Percentiles rank a stretch among this genome's conserved stretches.
Evolutionary conservation across 2,329 filamentous ascomycete species (phyloP).

Genomic region (Fusarium marasasianum): DNA sequence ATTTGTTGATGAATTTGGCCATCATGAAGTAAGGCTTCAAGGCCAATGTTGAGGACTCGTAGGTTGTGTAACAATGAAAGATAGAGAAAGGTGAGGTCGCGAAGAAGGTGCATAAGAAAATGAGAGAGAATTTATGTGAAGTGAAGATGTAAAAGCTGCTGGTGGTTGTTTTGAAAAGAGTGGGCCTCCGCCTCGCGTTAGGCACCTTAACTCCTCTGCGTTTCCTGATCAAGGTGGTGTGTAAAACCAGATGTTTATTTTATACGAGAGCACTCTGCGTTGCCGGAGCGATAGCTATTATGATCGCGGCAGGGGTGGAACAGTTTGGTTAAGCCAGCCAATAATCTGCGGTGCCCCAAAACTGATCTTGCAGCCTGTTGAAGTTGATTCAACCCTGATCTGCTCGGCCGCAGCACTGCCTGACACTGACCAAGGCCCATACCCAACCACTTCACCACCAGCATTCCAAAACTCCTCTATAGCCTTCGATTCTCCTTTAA

Average conservation of each 20-base stretch:
- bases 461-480: not conserved
- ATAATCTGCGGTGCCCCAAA: not conserved
- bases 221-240: too few species aligned
- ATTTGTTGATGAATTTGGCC: too few species aligned
- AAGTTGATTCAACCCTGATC: not conserved
- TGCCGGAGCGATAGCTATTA: too few species aligned
- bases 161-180: too few species aligned
- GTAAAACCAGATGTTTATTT: not conserved
- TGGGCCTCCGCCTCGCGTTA: too few species aligned
- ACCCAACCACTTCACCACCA: not conserved
- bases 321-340: not conserved
- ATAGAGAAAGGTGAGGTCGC: fast-evolving
- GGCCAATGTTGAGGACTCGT: fast-evolving
- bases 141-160: too few species aligned
- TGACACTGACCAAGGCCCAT: not conserved
- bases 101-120: too few species aligned
- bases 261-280: too few species aligned
- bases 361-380: not conserved
- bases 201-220: too few species aligned
- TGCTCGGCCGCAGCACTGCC: not conserved
- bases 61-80: fast-evolving
- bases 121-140: too few species aligned
- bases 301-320: not conserved
- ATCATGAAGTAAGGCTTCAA: too few species aligned
- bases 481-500: not conserved